A percentile compares a stretch with the other conserved stretches of the same genome.
Conservation (phyloP, 768 basidiomycete genomes). For the Panaeolus cyanescens region DNA sequence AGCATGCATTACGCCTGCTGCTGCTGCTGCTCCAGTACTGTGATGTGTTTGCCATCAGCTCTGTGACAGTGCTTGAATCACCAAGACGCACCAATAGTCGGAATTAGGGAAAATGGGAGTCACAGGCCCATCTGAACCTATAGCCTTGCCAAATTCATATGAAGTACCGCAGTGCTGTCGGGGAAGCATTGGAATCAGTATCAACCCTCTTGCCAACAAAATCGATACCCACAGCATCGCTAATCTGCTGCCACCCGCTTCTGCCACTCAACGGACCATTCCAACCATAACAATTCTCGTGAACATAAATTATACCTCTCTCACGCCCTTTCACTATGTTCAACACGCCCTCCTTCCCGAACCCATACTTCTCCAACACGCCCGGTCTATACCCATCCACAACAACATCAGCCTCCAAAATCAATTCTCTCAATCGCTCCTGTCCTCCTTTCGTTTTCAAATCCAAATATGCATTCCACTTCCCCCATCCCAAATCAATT, state of each 20-base stretch:
- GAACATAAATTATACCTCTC: constrained; percentile 24
- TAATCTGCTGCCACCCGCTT: constrained; percentile 26
- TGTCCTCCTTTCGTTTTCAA: constrained; percentile 21
- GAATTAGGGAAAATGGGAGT: constrained; percentile 22
- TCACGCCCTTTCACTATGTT: constrained; percentile 20
- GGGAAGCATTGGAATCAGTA: neutral
- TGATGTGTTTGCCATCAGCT: neutral
- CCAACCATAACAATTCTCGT: constrained; percentile 30
- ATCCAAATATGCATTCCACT: constrained; percentile 27
- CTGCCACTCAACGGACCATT: constrained; percentile 23
- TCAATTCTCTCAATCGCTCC: constrained; percentile 14
- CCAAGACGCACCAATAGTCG: constrained; percentile 15
- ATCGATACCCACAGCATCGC: constrained; percentile 19
- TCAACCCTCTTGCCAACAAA: neutral
- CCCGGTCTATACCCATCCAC: constrained; percentile 31
- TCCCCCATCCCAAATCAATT: constrained; percentile 26
- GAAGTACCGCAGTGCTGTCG: constrained; percentile 19
- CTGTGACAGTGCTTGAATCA: neutral
- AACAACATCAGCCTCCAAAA: constrained; percentile 27
- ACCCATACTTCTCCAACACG: constrained; percentile 28
- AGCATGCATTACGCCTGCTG: constrained; percentile 18
- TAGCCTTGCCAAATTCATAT: constrained; percentile 19
- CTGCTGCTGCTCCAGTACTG: constrained; percentile 22
- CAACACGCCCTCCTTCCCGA: constrained; percentile 28
- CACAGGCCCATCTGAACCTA: constrained; percentile 21